Conservation (phyloP, 2,329 filamentous ascomycete genomes). For the Trichoderma koningii region DNA sequence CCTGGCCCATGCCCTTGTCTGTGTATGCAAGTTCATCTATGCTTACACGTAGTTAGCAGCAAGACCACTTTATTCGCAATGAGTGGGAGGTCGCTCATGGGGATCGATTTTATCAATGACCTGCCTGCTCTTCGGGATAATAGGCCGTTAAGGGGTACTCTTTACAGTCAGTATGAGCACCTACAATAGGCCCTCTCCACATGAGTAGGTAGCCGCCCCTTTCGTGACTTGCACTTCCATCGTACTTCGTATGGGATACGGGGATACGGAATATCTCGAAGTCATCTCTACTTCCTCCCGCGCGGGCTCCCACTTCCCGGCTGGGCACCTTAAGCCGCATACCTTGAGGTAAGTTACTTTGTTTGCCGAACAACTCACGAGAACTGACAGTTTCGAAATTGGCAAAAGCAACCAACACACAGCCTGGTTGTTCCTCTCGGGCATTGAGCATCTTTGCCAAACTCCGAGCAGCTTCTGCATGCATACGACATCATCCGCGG, state of each 20-base stretch:
- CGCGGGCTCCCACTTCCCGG: background rate
- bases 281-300: background rate
- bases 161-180: too few relatives aligned
- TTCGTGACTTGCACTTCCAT: background rate
- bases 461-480: too few relatives aligned
- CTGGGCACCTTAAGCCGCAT: too few relatives aligned
- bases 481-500: too few relatives aligned
- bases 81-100: too few relatives aligned
- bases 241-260: background rate
- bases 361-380: background rate
- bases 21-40: background rate
- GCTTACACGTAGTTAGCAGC: background rate
- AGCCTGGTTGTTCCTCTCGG: too few relatives aligned
- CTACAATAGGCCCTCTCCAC: too few relatives aligned
- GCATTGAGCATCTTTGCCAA: too few relatives aligned
- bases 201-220: background rate
- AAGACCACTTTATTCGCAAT: too few relatives aligned
- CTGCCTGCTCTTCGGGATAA: too few relatives aligned
- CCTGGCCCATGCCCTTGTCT: conserved; percentile 6
- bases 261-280: background rate
- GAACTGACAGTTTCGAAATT: background rate
- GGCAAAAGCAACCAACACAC: background rate
- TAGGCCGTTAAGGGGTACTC: too few relatives aligned
- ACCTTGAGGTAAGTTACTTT: background rate
- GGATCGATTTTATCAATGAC: too few relatives aligned